Base-by-base conservation (phyloP, 768 basidiomycete genomes). In the Boletus pseudopeckii region DNA sequence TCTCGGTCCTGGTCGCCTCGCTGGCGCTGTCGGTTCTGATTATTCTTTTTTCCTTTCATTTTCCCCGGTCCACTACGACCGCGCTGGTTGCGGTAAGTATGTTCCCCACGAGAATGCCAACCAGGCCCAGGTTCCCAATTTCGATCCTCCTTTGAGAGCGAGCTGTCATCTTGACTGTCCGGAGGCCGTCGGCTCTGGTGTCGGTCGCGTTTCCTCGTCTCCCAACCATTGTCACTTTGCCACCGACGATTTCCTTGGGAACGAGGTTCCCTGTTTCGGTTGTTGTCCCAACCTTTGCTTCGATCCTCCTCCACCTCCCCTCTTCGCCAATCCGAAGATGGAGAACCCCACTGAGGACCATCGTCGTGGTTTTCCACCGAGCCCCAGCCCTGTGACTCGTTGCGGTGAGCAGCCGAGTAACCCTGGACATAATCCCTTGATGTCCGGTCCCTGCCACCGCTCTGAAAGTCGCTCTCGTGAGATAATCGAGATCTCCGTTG, bases 81-180 rank as follows among this genome's bases (percentile, higher is more conserved):
- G 22, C 68, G 69, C 24, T 70, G 70, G 53, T 55, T 66, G 45
- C 77, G 75, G 50, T 80, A 70, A 28, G 63, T 58, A 20, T 72
- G 73, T 24, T 69, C 71, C 36, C 77, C 60, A 36, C 65, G 75
- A 47, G 79, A 66, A 54, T 84, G 79, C 87, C 87, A 89, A 6
- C 79, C 77, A 24, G 84, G 79, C 36, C 84, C 84, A 53, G 87
- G 86, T 59, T 87, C 85, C 87, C 87, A 89, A 53, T 82, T 72
- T 46, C 87, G 80, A 48, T 85, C 81, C 64, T 80, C 79, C 43
- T 63, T 70, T 2, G 53, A 34, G 32, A 33, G 20, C 24, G 61
- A 39, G 13, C 52, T 56, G 2, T 67, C 67, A 13, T 66, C 65
- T 59, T 63, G 66, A 5, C 43, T 57, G n/a, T 67, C 59, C 43